Evolutionary conservation across 2,329 filamentous ascomycete species (phyloP), one percentile per base, ranked within the genome.

Genomic region (Periconia macrospinosa): DNA sequence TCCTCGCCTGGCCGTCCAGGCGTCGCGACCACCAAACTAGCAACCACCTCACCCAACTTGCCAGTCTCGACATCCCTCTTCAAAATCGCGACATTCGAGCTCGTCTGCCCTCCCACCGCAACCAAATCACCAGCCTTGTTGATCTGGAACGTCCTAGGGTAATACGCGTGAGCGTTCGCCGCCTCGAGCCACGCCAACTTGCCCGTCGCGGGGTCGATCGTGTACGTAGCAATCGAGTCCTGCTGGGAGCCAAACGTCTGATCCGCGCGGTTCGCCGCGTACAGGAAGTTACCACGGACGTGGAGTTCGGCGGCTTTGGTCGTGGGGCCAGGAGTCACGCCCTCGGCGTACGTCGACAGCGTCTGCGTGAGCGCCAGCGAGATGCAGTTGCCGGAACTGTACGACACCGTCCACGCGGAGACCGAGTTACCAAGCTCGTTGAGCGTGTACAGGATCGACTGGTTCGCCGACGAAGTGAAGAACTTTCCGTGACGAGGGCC

Each of bases 401-500:
- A 63, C 15, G 43, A 55, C 11, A 65, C 56, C 6, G 52, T 55
- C 54, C 60, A 68, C 2, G 55, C 62, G 18, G 58, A 55, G 20
- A 68, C 58, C 11, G 64, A 61, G 55, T 58, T 62, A 49, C 58
- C 57, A 30, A 68, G 54, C 52, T 68, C 64, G 47, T 68, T 66
- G 30, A 67, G 46, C 30, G 52, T 61, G 55, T 65, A 66, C 6
- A 56, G 27, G 13, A 54, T 41, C 13, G 40, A 33, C 1, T 41
- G 37, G 23, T 49, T 27, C 2, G 45, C 23, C 8, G 54, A 30
- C 7, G 23, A 8, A 17, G 11, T 41, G 49, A 55, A 51, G 69
- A 79, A 84, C 14, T 74, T 66, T 15, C 74, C 79, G 63, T 83
- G 81, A 33, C 81, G 77, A 0, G 81, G 81, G 0, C 81, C 81